These are phyloP conservation scores for Botrytis byssoidea DNA, from an alignment of 2,329 filamentous ascomycete genomes.

Conservation along the genomic window DNA sequence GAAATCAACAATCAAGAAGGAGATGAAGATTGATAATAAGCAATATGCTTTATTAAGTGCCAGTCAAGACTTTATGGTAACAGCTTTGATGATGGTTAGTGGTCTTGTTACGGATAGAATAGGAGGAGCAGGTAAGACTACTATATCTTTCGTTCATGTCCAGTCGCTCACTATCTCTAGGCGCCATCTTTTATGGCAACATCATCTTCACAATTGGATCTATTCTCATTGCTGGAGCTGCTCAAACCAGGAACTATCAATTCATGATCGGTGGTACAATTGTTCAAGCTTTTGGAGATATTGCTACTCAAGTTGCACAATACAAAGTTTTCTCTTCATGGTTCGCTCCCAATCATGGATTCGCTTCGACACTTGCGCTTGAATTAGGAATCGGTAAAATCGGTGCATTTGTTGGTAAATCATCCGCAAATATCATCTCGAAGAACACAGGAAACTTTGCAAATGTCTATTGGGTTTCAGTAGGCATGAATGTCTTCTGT, in stretches of 20 bases:
- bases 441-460: conserved; percentile 57
- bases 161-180: not conserved
- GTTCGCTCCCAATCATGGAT: conserved; percentile 61
- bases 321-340: conserved; percentile 65
- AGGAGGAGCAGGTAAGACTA: conserved; percentile 51
- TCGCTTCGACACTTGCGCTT: conserved; percentile 59
- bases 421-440: conserved; percentile 50
- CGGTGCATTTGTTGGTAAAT: conserved; percentile 59
- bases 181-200: conserved; percentile 58
- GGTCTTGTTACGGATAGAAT: conserved; percentile 58
- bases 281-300: conserved; percentile 50
- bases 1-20: conserved; percentile 60
- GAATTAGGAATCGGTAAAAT: conserved; percentile 62
- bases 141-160: not conserved
- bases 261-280: conserved; percentile 60
- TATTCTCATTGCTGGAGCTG: conserved; percentile 57
- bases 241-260: conserved; percentile 54
- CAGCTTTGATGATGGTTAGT: conserved; percentile 52
- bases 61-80: conserved; percentile 62
- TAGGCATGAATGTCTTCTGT: conserved; percentile 64
- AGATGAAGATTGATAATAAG: conserved; percentile 58
- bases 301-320: conserved; percentile 62
- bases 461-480: conserved; percentile 61
- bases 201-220: conserved; percentile 57
- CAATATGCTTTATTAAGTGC: conserved; percentile 59